These are phyloP conservation scores for Dentipellis sp. DNA, from an alignment of 768 basidiomycete genomes.

Conservation along the genomic window DNA sequence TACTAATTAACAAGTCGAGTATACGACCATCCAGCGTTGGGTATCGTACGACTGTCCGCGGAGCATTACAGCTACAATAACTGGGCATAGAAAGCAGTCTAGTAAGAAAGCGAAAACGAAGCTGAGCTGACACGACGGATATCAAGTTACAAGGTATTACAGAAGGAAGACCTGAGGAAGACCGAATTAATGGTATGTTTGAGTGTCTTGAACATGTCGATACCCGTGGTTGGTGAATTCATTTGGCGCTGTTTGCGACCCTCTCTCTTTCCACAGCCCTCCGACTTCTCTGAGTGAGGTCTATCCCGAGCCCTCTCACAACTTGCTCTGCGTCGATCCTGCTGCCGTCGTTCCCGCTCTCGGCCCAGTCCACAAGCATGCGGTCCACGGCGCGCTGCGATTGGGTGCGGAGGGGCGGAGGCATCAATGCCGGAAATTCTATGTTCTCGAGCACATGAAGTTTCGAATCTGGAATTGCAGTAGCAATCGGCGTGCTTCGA, in stretches of 20 bases:
- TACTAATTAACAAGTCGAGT: too few relatives aligned
- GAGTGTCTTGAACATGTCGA: neutral
- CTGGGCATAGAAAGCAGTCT: too few relatives aligned
- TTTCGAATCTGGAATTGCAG: neutral
- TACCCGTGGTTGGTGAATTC: neutral
- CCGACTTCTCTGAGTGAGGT: neutral
- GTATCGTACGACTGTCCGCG: too few relatives aligned
- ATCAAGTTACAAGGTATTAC: too few relatives aligned
- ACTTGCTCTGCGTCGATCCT: neutral
- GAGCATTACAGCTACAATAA: too few relatives aligned
- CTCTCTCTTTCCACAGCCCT: neutral
- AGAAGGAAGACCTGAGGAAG: too few relatives aligned
- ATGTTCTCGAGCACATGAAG: neutral
- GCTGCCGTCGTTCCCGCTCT: neutral
- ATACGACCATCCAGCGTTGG: too few relatives aligned
- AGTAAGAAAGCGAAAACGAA: neutral
- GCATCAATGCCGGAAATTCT: neutral
- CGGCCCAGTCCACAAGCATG: slow-evolving; percentile 2
- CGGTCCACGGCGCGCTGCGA: neutral
- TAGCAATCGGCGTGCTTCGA: too few relatives aligned
- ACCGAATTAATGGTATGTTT: too few relatives aligned
- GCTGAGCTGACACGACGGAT: neutral
- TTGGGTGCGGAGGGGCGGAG: neutral
- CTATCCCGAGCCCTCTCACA: neutral
- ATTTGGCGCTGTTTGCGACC: neutral